phyloP scores from a whole-genome alignment of 2,329 filamentous ascomycete species.

The Fusarium sp. region DNA sequence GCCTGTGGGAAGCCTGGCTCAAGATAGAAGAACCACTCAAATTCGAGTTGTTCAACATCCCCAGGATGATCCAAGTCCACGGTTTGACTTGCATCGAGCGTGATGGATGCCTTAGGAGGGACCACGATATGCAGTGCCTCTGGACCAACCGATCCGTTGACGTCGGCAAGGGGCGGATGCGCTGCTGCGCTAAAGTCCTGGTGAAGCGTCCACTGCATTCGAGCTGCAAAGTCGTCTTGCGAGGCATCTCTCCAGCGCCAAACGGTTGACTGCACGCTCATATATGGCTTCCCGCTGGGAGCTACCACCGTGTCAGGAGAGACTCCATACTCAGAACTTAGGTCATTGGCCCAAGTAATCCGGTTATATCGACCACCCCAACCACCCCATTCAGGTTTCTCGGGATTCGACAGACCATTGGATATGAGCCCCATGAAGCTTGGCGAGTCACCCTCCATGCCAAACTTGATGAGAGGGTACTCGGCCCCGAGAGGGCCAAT shows the following conservation, averaged over 20 bases:
- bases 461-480: background rate
- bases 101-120: background rate
- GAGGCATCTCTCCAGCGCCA: background rate
- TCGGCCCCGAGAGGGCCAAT: background rate
- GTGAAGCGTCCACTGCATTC: background rate
- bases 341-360: background rate
- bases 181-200: background rate
- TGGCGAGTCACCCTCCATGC: background rate
- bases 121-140: background rate
- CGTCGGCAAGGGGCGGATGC: background rate
- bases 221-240: background rate
- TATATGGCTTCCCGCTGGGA: background rate
- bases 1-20: background rate
- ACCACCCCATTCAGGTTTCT: slow-evolving; percentile 1
- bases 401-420: slow-evolving; percentile 12
- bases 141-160: background rate
- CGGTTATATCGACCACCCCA: slow-evolving; percentile 19
- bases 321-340: slow-evolving; percentile 12
- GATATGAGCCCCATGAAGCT: slow-evolving; percentile 1
- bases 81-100: background rate
- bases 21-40: background rate
- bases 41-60: background rate
- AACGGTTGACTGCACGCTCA: background rate
- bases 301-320: slow-evolving; percentile 1
- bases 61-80: background rate